Evolutionary conservation across 495 filamentous ascomycete genomes (phyloP).

Genomic region (Aspergillus funiculosus): DNA sequence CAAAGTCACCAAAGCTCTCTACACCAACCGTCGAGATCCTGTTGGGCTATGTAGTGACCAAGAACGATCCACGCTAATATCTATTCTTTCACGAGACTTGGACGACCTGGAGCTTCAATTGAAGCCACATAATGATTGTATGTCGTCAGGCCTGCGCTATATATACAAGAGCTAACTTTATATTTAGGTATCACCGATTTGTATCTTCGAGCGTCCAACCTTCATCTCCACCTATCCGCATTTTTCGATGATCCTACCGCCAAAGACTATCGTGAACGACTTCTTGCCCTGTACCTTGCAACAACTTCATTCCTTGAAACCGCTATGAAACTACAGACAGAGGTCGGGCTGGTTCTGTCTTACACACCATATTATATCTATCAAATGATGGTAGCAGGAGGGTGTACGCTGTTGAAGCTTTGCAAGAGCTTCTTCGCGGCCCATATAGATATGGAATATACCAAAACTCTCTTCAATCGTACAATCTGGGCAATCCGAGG

Average conservation of each 20-base stretch:
- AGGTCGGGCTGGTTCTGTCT: conserved; percentile 48
- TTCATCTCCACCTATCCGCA: conserved; percentile 78
- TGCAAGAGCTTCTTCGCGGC: conserved; percentile 72
- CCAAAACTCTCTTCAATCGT: conserved; percentile 64
- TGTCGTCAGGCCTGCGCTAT: background rate
- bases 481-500: conserved; percentile 72
- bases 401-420: conserved; percentile 79
- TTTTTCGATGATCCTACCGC: conserved; percentile 80
- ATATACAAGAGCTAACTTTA: conserved; percentile 17
- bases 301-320: conserved; percentile 69
- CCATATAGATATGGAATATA: conserved; percentile 68
- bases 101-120: conserved; percentile 47
- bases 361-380: conserved; percentile 83
- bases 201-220: conserved; percentile 69
- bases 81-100: conserved; percentile 47
- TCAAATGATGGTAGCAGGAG: conserved; percentile 86
- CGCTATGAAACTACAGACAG: conserved; percentile 56
- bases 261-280: conserved; percentile 68
- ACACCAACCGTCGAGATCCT: conserved; percentile 71
- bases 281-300: conserved; percentile 71
- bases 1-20: conserved; percentile 79
- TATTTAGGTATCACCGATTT: conserved; percentile 57
- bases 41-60: conserved; percentile 66
- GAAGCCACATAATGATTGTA: conserved; percentile 42
- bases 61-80: conserved; percentile 62